Percentiles rank a stretch among this genome's conserved stretches.
phyloP scores from a whole-genome alignment of 257 asterid genomes.

The Scutellaria galericulata region DNA sequence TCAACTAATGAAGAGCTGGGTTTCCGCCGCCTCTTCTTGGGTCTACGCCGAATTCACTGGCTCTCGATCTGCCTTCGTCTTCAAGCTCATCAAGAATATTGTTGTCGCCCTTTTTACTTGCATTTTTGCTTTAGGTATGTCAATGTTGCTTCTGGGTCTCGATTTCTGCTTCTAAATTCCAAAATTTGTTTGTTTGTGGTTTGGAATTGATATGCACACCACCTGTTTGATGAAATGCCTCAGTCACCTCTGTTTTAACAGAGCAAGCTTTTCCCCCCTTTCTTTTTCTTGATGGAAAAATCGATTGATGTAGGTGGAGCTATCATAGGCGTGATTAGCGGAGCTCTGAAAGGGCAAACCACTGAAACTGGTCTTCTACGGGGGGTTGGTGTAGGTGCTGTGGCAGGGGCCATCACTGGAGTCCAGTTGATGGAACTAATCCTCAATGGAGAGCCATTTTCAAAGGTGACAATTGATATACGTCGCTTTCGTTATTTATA shows the following conservation, averaged over 20 bases:
- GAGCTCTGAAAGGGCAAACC: slow-evolving; percentile 91
- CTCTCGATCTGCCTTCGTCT: slow-evolving; percentile 44
- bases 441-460: slow-evolving; percentile 77
- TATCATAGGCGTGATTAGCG: slow-evolving; percentile 66
- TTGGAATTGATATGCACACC: slow-evolving; percentile 13
- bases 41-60: slow-evolving; percentile 29
- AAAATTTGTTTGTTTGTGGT: not conserved
- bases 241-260: not conserved
- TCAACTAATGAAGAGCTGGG: slow-evolving; percentile 39
- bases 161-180: not conserved
- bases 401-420: slow-evolving; percentile 85
- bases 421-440: slow-evolving; percentile 81
- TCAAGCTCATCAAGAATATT: slow-evolving; percentile 44
- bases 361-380: slow-evolving; percentile 88
- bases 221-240: slow-evolving; percentile 36
- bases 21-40: slow-evolving; percentile 44
- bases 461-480: slow-evolving; percentile 58
- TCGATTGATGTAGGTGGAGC: slow-evolving; percentile 70
- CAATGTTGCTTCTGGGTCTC: not conserved
- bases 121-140: slow-evolving; percentile 70
- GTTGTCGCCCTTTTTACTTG: slow-evolving; percentile 59
- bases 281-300: not conserved
- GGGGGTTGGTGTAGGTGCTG: slow-evolving; percentile 88
- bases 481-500: slow-evolving; percentile 34
- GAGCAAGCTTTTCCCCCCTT: not conserved